Conservation (phyloP, 257 asterid species). For the Solanum paucissectum region DNA sequence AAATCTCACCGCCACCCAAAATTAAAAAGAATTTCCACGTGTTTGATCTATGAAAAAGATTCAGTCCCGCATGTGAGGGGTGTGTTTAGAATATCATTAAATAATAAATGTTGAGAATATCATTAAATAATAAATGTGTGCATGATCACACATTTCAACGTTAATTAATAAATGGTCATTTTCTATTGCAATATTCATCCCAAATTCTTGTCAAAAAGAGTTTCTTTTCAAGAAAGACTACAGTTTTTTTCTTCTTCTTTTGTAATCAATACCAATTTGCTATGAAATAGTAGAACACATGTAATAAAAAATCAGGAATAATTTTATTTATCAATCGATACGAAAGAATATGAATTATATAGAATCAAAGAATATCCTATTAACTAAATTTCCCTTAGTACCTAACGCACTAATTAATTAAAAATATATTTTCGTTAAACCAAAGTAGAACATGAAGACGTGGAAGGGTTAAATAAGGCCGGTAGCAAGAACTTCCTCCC, state of each 20-base stretch:
- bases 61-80: too few relatives aligned
- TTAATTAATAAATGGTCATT: too few relatives aligned
- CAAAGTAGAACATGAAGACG: conserved; percentile 32
- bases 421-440: conserved; percentile 8
- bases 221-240: neutral
- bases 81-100: too few relatives aligned
- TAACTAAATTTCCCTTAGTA: neutral
- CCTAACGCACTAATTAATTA: neutral
- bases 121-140: too few relatives aligned
- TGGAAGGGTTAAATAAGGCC: conserved; percentile 38
- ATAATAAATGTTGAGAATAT: too few relatives aligned
- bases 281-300: neutral
- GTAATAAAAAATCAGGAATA: neutral
- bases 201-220: neutral
- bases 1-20: too few relatives aligned
- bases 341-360: neutral
- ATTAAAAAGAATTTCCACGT: too few relatives aligned
- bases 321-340: neutral
- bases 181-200: too few relatives aligned
- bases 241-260: neutral
- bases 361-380: neutral
- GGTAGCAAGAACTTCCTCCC: conserved; percentile 43
- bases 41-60: too few relatives aligned
- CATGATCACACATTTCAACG: too few relatives aligned
- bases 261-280: neutral